These are phyloP conservation scores for Populus tremula DNA, from an alignment of 345 rosid species.

Conservation along the genomic window DNA sequence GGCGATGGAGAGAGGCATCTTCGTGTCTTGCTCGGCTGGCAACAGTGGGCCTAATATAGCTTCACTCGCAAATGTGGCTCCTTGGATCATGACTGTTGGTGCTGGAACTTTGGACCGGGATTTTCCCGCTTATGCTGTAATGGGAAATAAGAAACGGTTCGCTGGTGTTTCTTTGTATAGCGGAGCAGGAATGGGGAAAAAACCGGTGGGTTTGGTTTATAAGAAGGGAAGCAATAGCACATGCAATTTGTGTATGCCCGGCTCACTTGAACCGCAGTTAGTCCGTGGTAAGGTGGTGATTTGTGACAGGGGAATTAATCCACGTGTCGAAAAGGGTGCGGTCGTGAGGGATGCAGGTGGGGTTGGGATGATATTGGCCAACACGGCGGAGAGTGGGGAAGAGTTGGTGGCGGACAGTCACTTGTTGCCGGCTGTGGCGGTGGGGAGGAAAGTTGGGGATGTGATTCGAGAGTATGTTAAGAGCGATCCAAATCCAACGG, in stretches of 20 bases:
- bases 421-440: slow-evolving; percentile 66
- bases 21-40: slow-evolving; percentile 81
- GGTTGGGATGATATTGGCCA: slow-evolving; percentile 78
- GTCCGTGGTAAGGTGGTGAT: slow-evolving; percentile 75
- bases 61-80: slow-evolving; percentile 74
- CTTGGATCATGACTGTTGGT: slow-evolving; percentile 94
- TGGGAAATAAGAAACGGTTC: slow-evolving; percentile 47
- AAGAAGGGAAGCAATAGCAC: slow-evolving; percentile 37
- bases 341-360: slow-evolving; percentile 83
- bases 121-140: slow-evolving; percentile 64
- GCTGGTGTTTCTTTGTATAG: slow-evolving; percentile 75
- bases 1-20: slow-evolving; percentile 74
- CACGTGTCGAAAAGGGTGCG: slow-evolving; percentile 77
- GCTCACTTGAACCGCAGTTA: slow-evolving; percentile 52
- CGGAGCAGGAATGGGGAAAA: slow-evolving; percentile 57
- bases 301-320: slow-evolving; percentile 73
- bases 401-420: slow-evolving; percentile 85
- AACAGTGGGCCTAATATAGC: slow-evolving; percentile 65
- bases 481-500: slow-evolving; percentile 49
- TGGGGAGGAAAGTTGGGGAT: slow-evolving; percentile 66
- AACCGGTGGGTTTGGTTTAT: slow-evolving; percentile 54
- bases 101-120: slow-evolving; percentile 85
- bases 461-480: slow-evolving; percentile 47
- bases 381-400: slow-evolving; percentile 59
- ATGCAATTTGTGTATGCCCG: slow-evolving; percentile 62